These are phyloP conservation scores for Cyberlindnera bimundalis DNA, from an alignment of 805 yeast species.

Conservation along the genomic window DNA sequence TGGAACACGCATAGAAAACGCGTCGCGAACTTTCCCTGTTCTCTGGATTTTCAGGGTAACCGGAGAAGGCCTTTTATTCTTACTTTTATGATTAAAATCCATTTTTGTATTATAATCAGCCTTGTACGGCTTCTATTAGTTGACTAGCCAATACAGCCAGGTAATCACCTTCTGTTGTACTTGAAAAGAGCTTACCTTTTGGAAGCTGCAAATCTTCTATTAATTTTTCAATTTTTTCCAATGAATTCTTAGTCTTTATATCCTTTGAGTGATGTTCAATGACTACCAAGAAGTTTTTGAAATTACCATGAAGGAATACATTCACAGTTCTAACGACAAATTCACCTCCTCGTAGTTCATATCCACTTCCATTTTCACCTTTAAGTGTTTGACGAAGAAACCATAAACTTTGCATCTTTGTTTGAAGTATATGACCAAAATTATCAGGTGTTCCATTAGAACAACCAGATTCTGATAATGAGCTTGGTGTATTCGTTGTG, in stretches of 20 bases:
- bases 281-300: constrained; percentile 59
- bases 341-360: constrained; percentile 42
- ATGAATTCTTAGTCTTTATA: not conserved
- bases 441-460: constrained; percentile 54
- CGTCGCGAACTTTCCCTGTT: no score
- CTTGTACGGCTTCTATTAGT: constrained; percentile 13
- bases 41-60: no score
- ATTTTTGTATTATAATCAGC: not conserved
- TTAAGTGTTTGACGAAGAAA: constrained; percentile 59
- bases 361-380: constrained; percentile 74
- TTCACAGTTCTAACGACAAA: constrained; percentile 61
- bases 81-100: no score
- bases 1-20: constrained; percentile 1
- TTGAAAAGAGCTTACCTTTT: constrained; percentile 10
- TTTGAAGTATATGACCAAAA: constrained; percentile 51
- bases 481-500: constrained; percentile 27
- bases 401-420: constrained; percentile 70
- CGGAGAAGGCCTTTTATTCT: no score
- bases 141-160: constrained; percentile 11
- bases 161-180: constrained; percentile 5
- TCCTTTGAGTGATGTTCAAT: constrained; percentile 13
- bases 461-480: constrained; percentile 44
- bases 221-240: constrained; percentile 6
- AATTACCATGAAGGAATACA: constrained; percentile 69
- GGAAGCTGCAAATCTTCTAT: constrained; percentile 13